Conservation (phyloP, 768 basidiomycete species). For the Lentinus tigrinus region DNA sequence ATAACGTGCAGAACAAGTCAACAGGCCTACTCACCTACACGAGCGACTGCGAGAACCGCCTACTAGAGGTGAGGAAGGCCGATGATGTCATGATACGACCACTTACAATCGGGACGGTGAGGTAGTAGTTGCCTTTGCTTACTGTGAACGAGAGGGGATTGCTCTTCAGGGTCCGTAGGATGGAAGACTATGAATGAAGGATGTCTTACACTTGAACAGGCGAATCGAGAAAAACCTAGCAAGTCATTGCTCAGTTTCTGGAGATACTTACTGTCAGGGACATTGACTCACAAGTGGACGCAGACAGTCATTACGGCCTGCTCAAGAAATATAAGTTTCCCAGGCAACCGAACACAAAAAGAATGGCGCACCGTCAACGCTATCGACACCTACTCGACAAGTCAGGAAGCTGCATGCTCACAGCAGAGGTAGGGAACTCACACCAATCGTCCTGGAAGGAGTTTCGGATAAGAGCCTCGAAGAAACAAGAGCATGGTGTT, state of each 20-base stretch:
- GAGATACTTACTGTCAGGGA: too few species aligned
- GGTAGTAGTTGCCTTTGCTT: slow-evolving; percentile 23
- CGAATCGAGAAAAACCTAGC: slow-evolving; percentile 25
- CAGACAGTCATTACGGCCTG: slow-evolving; percentile 25
- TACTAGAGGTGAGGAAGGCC: not conserved
- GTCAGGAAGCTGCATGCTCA: not conserved
- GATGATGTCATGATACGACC: not conserved
- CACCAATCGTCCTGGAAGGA: not conserved
- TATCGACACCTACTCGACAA: slow-evolving; percentile 9
- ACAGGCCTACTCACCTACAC: slow-evolving; percentile 2
- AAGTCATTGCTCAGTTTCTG: too few species aligned
- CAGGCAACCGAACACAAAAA: too few species aligned
- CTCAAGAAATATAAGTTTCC: too few species aligned
- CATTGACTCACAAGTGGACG: slow-evolving; percentile 23
- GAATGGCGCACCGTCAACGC: slow-evolving; percentile 17
- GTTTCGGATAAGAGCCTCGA: too few species aligned
- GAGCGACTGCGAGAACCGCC: slow-evolving; percentile 7
- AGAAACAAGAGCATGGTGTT: too few species aligned
- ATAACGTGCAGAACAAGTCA: not conserved
- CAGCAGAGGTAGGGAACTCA: not conserved
- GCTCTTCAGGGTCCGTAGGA: not conserved
- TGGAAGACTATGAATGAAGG: not conserved
- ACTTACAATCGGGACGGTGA: slow-evolving; percentile 16
- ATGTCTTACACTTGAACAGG: slow-evolving; percentile 20
- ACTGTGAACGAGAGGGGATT: slow-evolving; percentile 14